phyloP scores from a whole-genome alignment of 352 stramenopile species.

The Globisporangium emineosum region DNA sequence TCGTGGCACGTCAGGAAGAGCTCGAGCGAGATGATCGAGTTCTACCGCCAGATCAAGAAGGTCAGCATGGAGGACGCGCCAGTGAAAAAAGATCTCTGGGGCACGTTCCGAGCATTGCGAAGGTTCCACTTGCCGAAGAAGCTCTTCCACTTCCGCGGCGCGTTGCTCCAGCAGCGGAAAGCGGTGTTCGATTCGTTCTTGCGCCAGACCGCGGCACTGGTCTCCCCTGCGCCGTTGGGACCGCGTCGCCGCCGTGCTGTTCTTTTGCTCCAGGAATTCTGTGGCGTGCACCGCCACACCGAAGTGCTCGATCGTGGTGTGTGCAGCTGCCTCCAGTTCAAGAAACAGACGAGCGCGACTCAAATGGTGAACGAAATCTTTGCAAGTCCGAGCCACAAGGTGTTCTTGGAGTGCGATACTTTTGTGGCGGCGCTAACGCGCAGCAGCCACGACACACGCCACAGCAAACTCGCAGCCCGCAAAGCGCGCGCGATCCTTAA shows the following conservation, averaged over 20 bases:
- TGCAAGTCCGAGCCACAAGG: slow-evolving; percentile 24
- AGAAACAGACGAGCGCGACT: slow-evolving; percentile 37
- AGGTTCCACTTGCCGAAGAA: slow-evolving; percentile 53
- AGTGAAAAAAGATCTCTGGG: slow-evolving; percentile 51
- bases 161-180: slow-evolving; percentile 49
- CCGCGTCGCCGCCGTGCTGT: slow-evolving; percentile 49
- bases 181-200: slow-evolving; percentile 73
- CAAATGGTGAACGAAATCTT: slow-evolving; percentile 51
- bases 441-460: slow-evolving; percentile 38
- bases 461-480: slow-evolving; percentile 32
- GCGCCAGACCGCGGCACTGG: slow-evolving; percentile 54
- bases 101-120: slow-evolving; percentile 44
- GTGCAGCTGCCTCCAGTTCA: slow-evolving; percentile 37
- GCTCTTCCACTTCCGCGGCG: slow-evolving; percentile 48
- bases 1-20: slow-evolving; percentile 57
- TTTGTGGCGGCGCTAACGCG: slow-evolving; percentile 39
- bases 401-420: slow-evolving; percentile 29
- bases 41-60: slow-evolving; percentile 57
- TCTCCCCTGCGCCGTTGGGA: slow-evolving; percentile 50
- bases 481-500: slow-evolving; percentile 49
- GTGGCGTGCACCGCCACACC: slow-evolving; percentile 43
- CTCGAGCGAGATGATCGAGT: slow-evolving; percentile 55
- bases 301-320: slow-evolving; percentile 36
- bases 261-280: slow-evolving; percentile 55
- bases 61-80: slow-evolving; percentile 49